phyloP scores from a whole-genome alignment of 1,284 basidiomycete genomes.

The Phaffia rhodozyma region DNA sequence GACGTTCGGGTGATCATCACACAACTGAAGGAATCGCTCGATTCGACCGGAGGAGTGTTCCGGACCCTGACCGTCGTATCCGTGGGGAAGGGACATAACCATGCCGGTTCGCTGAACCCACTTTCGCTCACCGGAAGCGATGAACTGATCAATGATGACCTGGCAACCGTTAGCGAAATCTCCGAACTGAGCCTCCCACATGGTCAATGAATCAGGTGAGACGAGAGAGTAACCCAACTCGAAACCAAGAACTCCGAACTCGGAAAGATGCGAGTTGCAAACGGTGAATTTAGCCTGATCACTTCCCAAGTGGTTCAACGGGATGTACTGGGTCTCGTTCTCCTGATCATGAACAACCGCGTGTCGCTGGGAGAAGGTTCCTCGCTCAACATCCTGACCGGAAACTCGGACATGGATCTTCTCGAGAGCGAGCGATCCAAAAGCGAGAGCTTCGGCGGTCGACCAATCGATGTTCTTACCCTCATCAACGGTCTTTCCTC shows the following conservation, averaged over 20 bases:
- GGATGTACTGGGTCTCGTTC: slow-evolving; percentile 80
- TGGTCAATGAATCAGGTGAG: slow-evolving; percentile 81
- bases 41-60: slow-evolving; percentile 95
- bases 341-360: slow-evolving; percentile 93
- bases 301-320: slow-evolving; percentile 74
- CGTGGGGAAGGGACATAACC: slow-evolving; percentile 86
- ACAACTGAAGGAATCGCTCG: slow-evolving; percentile 94
- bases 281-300: slow-evolving; percentile 86
- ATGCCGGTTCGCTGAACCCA: slow-evolving; percentile 94
- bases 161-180: slow-evolving; percentile 90
- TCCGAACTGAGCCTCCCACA: slow-evolving; percentile 97
- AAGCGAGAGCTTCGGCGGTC: slow-evolving; percentile 96
- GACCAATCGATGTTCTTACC: slow-evolving; percentile 94
- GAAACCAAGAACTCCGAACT: slow-evolving; percentile 91
- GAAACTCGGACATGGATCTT: slow-evolving; percentile 90
- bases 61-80: slow-evolving; percentile 97
- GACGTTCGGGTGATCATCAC: slow-evolving; percentile 88
- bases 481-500: slow-evolving; percentile 82
- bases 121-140: slow-evolving; percentile 93
- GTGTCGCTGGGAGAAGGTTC: slow-evolving; percentile 99
- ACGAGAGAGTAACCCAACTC: slow-evolving; percentile 98
- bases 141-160: slow-evolving; percentile 98
- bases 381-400: slow-evolving; percentile 97
- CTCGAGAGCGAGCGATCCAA: slow-evolving; percentile 84
- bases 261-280: slow-evolving; percentile 95